Base-by-base conservation (phyloP, 805 yeast species). In the Priceomyces medius region DNA sequence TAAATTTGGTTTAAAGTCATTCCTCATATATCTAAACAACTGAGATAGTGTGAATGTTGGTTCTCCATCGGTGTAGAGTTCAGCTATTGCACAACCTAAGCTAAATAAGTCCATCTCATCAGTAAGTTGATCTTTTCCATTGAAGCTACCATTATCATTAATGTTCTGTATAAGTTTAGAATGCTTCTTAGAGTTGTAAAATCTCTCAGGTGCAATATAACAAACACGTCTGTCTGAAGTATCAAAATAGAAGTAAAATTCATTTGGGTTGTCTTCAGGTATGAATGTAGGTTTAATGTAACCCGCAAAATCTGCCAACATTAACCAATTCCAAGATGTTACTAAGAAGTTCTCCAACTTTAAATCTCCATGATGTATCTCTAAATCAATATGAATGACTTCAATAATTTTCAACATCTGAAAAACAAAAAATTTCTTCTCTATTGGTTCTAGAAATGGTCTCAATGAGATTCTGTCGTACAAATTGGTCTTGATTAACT, bases 201-300 rank as follows among this genome's bases (percentile, higher is more conserved):
- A 91, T 49, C 99, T 68, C 58, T 93, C 99, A 0, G 99, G 99
- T 0, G 99, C 98, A 32, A 93, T 61, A 60, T 91, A 91, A 61
- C 99, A 93, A 2, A 80, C 77, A 53, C 96, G 74, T 48, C 97
- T 72, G 56, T 80, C 87, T 2, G 95, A 85, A 2, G 91, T 87
- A 63, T 93, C 98, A 58, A 90, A 93, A 61, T 83, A 93, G 56
- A 91, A 93, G 1, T 93, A 81, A 53, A 86, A 93, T 47, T 85
- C 91, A 9, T 90, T 85, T 0, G 98, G 97, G 55, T 93, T 91
- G 50, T 89, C 93, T 48, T 87, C 96, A 0, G 98, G 97, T 23
- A 93, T 64, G 51, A 74, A 80, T 0, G 80, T 80, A 0, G 99
- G 99, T 61, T 93, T 93, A 12, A 53, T 55, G 56, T 83, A 79